A percentile compares a stretch with the other conserved stretches of the same genome.
Conservation (phyloP, 2,329 filamentous ascomycete genomes). For the Pseudopithomyces maydicus region DNA sequence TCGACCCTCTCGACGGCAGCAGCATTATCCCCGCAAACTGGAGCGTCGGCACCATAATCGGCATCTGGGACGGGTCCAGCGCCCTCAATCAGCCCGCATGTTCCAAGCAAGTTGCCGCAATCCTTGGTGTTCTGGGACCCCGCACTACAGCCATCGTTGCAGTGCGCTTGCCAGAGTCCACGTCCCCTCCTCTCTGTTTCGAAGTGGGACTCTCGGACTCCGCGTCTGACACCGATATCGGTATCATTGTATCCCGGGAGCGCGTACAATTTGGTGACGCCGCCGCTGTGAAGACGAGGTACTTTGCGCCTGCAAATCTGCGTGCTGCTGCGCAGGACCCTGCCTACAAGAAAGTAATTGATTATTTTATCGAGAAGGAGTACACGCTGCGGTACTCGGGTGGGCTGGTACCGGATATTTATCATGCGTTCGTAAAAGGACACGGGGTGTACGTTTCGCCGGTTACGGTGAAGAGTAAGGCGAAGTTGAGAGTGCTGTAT, state of each 20-base stretch:
- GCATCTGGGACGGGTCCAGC: conserved; percentile 54
- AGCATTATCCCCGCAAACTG: conserved; percentile 57
- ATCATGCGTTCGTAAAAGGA: conserved; percentile 64
- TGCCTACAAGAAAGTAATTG: conserved; percentile 57
- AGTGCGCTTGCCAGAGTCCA: conserved; percentile 51
- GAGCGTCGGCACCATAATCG: conserved; percentile 61
- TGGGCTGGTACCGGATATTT: conserved; percentile 65
- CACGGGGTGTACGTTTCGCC: conserved; percentile 67
- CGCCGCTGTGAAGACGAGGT: conserved; percentile 52
- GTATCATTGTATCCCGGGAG: conserved; percentile 50
- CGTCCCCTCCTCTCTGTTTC: conserved; percentile 51
- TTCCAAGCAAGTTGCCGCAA: conserved; percentile 34
- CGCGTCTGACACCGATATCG: conserved; percentile 25
- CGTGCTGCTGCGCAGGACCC: conserved; percentile 60
- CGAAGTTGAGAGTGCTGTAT: conserved; percentile 64
- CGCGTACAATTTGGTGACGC: conserved; percentile 44
- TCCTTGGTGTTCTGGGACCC: conserved; percentile 42
- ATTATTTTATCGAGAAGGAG: conserved; percentile 55
- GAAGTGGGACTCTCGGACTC: conserved; percentile 53
- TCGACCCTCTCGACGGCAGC: conserved; percentile 68
- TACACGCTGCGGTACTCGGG: conserved; percentile 67
- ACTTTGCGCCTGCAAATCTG: conserved; percentile 68
- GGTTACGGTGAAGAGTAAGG: conserved; percentile 56
- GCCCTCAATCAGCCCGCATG: conserved; percentile 28
- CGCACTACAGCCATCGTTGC: conserved; percentile 57